Conservation (phyloP, 495 filamentous ascomycete genomes). For the Penicillium crystallinum region DNA sequence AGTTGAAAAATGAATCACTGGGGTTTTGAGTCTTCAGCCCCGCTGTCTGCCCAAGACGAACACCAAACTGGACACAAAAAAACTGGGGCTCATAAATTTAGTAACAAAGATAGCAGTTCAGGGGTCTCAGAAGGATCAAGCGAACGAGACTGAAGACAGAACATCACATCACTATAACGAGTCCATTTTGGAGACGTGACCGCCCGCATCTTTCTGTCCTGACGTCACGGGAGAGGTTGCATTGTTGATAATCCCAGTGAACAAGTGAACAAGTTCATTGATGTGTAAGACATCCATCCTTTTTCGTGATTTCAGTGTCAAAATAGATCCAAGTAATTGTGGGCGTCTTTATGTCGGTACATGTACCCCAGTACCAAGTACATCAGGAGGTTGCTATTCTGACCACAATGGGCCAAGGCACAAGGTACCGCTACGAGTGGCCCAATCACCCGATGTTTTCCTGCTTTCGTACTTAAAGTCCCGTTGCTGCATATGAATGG, state of each 20-base stretch:
- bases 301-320: too few species aligned
- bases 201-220: slow-evolving; percentile 8
- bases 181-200: slow-evolving; percentile 6
- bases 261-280: too few species aligned
- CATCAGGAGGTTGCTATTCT: neutral
- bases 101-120: slow-evolving; percentile 1
- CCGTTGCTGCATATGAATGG: neutral
- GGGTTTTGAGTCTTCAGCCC: slow-evolving; percentile 3
- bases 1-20: neutral
- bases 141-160: neutral
- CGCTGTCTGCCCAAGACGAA: slow-evolving; percentile 2
- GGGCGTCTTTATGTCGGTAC: too few species aligned
- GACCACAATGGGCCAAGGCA: neutral
- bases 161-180: neutral
- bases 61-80: neutral
- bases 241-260: too few species aligned
- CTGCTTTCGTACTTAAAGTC: neutral
- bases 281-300: too few species aligned
- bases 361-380: too few species aligned
- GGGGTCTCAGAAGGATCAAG: neutral
- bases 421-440: neutral
- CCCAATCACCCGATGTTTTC: slow-evolving; percentile 2
- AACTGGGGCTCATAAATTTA: neutral
- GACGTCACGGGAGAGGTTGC: slow-evolving; percentile 19
- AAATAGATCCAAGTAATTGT: too few species aligned